phyloP scores from a whole-genome alignment of 371 early-diverging fungal genomes.

The Zychaea mexicana region DNA sequence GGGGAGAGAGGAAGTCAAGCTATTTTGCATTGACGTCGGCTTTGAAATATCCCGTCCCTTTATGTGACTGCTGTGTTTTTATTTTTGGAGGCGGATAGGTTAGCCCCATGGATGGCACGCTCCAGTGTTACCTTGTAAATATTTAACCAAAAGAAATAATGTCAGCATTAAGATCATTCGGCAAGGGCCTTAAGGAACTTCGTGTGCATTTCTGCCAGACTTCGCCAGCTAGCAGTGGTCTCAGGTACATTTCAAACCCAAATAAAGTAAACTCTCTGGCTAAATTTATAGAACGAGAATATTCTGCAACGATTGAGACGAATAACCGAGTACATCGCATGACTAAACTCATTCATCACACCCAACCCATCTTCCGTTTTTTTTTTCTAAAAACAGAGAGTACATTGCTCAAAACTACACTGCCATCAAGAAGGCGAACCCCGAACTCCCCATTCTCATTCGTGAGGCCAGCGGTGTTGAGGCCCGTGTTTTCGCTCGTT shows the following conservation, averaged over 20 bases:
- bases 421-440: constrained; percentile 83
- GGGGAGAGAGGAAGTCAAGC: too few species aligned
- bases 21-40: too few species aligned
- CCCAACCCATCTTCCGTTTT: too few species aligned
- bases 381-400: too few species aligned
- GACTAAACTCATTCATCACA: too few species aligned
- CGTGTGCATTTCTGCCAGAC: constrained; percentile 91
- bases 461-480: constrained; percentile 89
- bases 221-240: constrained; percentile 80
- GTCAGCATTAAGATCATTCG: constrained; percentile 51
- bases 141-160: constrained; percentile 13
- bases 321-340: too few species aligned
- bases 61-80: not conserved
- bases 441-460: constrained; percentile 86
- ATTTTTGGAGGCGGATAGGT: not conserved
- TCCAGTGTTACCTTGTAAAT: not conserved
- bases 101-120: not conserved
- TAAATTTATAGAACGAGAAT: too few species aligned
- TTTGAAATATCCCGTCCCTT: too few species aligned
- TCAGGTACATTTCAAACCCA: constrained; percentile 69
- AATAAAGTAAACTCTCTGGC: not conserved
- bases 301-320: too few species aligned
- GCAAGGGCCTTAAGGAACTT: constrained; percentile 82
- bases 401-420: constrained; percentile 83
- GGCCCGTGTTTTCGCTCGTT: constrained; percentile 89